Percentiles rank a stretch among this genome's conserved stretches.
Conservation (phyloP, 1,284 basidiomycete genomes). For the Ganoderma lucidum region DNA sequence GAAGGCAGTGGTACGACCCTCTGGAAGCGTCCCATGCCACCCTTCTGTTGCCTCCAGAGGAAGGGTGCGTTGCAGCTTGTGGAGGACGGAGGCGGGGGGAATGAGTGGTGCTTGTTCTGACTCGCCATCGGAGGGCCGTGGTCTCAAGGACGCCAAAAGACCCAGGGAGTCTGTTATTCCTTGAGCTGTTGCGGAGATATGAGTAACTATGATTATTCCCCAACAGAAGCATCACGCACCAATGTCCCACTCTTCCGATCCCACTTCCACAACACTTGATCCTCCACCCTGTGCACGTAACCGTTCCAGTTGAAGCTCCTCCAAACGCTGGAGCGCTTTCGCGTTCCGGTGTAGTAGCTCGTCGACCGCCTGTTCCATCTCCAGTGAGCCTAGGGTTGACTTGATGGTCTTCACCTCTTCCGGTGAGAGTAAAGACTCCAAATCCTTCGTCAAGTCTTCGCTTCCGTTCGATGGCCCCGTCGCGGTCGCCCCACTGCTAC, state of each 20-base stretch:
- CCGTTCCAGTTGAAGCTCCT: slow-evolving; percentile 67
- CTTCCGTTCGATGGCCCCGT: slow-evolving; percentile 22
- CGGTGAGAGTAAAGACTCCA: slow-evolving; percentile 62
- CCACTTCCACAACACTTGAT: slow-evolving; percentile 58
- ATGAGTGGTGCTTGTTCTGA: slow-evolving; percentile 51
- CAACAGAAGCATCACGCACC: slow-evolving; percentile 53
- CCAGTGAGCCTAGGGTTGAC: slow-evolving; percentile 60
- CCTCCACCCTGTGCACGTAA: slow-evolving; percentile 55
- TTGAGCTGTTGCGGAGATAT: slow-evolving; percentile 57
- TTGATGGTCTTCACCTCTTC: slow-evolving; percentile 65
- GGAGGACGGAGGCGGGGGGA: slow-evolving; percentile 68
- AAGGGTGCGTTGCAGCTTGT: slow-evolving; percentile 72
- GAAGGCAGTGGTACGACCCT: slow-evolving; percentile 62
- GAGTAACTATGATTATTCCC: neutral
- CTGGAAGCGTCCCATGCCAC: slow-evolving; percentile 79
- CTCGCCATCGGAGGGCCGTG: slow-evolving; percentile 56
- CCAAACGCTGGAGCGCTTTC: slow-evolving; percentile 65
- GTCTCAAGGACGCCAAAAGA: slow-evolving; percentile 73
- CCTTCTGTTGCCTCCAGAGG: slow-evolving; percentile 65
- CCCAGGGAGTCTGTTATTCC: slow-evolving; percentile 73
- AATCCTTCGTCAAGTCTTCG: slow-evolving; percentile 40
- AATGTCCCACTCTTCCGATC: slow-evolving; percentile 80
- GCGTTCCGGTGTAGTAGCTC: slow-evolving; percentile 72
- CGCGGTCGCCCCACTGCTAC: neutral
- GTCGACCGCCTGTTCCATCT: slow-evolving; percentile 71